These are phyloP conservation scores for Pichia rugopelliculosa DNA, from an alignment of 805 yeast genomes.

Conservation along the genomic window DNA sequence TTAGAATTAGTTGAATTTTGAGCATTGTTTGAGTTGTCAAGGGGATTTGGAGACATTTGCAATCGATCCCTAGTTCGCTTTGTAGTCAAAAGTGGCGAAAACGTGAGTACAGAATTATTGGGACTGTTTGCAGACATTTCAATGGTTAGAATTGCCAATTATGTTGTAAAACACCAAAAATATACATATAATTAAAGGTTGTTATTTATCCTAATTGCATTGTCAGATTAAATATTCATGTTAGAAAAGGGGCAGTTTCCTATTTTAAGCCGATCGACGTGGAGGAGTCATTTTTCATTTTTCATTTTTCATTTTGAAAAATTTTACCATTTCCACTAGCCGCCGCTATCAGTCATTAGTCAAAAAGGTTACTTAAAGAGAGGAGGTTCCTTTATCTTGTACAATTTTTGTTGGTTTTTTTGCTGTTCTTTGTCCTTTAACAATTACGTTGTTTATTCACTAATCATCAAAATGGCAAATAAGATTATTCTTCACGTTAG, in stretches of 20 bases:
- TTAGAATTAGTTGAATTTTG: slow-evolving; percentile 1
- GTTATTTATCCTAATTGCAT: no score
- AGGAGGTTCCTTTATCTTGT: neutral
- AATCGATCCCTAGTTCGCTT: slow-evolving; percentile 27
- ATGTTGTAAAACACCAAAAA: neutral
- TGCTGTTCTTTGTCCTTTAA: neutral
- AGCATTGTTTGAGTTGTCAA: neutral
- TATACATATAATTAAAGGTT: no score
- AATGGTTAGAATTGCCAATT: neutral
- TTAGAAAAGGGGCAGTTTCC: neutral
- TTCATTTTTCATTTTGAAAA: no score
- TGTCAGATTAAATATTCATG: neutral
- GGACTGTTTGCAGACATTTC: slow-evolving; percentile 33
- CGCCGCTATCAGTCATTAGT: no score
- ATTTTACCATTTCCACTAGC: no score
- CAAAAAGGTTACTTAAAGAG: no score
- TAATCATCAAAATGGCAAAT: slow-evolving; percentile 9
- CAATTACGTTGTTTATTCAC: no score
- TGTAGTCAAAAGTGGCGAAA: slow-evolving; percentile 54
- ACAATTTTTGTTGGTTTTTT: neutral
- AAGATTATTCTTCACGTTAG: slow-evolving; percentile 75
- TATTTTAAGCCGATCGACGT: no score
- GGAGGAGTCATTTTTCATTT: no score
- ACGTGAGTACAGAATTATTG: slow-evolving; percentile 65
- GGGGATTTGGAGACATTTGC: slow-evolving; percentile 29